Evolutionary conservation across 1,284 basidiomycete species (phyloP), one percentile per base, ranked within the genome.

Genomic region (Golubevia sp.): DNA sequence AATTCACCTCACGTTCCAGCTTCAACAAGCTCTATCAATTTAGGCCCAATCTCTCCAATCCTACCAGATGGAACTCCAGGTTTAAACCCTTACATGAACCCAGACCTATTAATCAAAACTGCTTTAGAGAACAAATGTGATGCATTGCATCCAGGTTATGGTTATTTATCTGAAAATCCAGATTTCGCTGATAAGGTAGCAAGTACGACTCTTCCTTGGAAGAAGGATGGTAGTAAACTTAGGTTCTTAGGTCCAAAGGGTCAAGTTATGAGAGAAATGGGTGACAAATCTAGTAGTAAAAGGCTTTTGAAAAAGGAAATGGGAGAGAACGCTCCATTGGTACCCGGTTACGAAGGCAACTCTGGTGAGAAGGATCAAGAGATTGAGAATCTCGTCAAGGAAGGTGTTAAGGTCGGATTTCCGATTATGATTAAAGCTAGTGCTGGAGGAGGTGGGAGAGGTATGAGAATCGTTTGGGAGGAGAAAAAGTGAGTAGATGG

Each of bases 101-200:
- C 3, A 49, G 82, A 23, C 64, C 72, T 11, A 3, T 49, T 90
- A 21, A 66, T 89, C 6, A 70, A 84, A 0, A 85, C 88, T 34
- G 88, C 87, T 69, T 84, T 83, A 59, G 79, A 84, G 2, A 84
- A 85, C 73, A 73, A 62, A 58, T 88, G 85, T 26, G 90, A 88
- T 2, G 86, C 89, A 65, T 85, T 91, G 1, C 89, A 89, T 55
- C 89, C 89, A 0, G 89, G 90, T 8, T 91, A 90, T 63, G 87
- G 90, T 5, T 91, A 91, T 74, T 85, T 91, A 24, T 88, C 89
- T 0, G 90, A 91, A 83, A 64, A 64, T 30, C 54, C 66, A 2
- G 54, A 55, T 13, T 73, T 73, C 55, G 68, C 68, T 1, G 18
- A 55, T 7, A 24, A 62, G 18, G 62, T 63, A 52, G 51, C 64